Conservation (phyloP, 768 basidiomycete genomes). For the Auricularia heimuer region DNA sequence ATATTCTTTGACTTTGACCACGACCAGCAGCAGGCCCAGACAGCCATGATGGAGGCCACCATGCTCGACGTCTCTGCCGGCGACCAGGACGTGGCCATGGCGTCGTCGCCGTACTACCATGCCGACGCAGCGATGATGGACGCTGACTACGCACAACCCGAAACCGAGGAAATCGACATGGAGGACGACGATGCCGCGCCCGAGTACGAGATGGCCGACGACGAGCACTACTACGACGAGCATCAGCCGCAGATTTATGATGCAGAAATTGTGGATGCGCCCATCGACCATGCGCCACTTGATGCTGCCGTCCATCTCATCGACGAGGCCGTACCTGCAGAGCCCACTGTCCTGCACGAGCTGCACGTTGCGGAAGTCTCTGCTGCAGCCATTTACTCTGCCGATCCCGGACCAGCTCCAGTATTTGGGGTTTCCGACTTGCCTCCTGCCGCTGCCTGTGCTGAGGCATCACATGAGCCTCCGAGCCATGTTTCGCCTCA, state of each 20-base stretch:
- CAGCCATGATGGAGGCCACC: background rate
- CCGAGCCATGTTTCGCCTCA: too few relatives aligned
- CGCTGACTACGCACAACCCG: background rate
- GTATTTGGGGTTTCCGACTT: too few relatives aligned
- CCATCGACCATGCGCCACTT: background rate
- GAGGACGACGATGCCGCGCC: background rate
- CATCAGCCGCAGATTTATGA: background rate
- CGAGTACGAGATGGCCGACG: conserved; percentile 1
- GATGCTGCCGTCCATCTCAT: background rate
- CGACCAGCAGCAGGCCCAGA: background rate
- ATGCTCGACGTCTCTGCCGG: background rate
- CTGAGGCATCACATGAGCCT: too few relatives aligned
- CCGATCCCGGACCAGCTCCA: too few relatives aligned
- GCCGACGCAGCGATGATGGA: background rate
- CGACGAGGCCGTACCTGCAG: background rate
- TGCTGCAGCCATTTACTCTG: too few relatives aligned
- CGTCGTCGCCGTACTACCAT: background rate
- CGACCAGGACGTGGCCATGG: background rate
- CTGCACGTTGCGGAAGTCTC: too few relatives aligned
- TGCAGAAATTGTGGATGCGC: background rate
- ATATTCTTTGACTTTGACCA: background rate
- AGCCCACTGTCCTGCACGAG: background rate
- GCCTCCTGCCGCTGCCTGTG: too few relatives aligned
- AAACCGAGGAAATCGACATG: background rate
- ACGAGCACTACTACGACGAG: background rate